Base-by-base conservation (phyloP, 164 flowering plant genomes). In the Tetracentron sinense region DNA sequence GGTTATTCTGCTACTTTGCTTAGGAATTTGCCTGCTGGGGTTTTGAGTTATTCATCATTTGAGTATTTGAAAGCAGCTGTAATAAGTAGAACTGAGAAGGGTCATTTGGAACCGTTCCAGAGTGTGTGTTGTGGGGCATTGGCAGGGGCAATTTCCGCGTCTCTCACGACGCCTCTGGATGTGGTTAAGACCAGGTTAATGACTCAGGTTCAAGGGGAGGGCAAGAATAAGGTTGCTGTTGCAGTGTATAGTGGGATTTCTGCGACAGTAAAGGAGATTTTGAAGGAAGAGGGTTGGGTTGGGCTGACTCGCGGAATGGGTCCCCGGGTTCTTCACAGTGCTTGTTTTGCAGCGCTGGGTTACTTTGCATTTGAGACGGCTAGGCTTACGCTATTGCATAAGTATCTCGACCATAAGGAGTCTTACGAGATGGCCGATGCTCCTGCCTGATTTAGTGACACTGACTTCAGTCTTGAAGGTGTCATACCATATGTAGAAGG, bases 351-450 rank as follows among this genome's bases (percentile, higher is more conserved):
- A 1, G 97, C 99, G 2, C 48, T 94, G 56, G 99, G 99, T 3
- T 94, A 91, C 76, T 94, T 88, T 76, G 97, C 97, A 0, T 94
- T 94, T 77, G 99, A 94, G 92, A 94, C 99, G 0, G 99, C 99
- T 31, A 82, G 90, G 74, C 84, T 89, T 53, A 72, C 80, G 0
- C 77, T 94, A 63, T 65, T 89, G 87, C 71, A 81, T 30, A 83
- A 84, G 74, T 86, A 94, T 74, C 75, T 89, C 33, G 70, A 66
- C 49, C 66, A 44, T 38, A 85, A 84, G 72, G 83, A 83, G 63
- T 29, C 64, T 54, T 12, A 8, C 35, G 77, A 74, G 66, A 17
- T 70, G 63, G 61, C 64, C 61, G 72, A 55, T 63, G 69, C 72
- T 59, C 56, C 73, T 19, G 38, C 68, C 42, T 74, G 70, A 72